Evolutionary conservation across 352 stramenopile genomes (phyloP).

Genomic region (Phytopythium kandeliae): DNA sequence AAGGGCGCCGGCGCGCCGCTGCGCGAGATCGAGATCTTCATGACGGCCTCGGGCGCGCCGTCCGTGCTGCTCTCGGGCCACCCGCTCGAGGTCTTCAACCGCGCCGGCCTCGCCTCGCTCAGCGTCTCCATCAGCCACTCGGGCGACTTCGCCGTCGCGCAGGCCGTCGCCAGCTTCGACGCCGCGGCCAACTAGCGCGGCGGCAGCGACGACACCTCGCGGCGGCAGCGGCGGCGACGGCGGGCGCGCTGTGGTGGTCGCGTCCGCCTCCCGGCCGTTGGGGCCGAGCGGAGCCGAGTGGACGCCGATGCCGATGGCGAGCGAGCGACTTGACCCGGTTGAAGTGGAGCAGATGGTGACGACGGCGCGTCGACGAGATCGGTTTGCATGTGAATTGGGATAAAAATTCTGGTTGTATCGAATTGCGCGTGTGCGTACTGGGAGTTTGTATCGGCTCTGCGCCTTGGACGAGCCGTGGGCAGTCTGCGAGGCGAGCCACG

Average conservation of each 20-base stretch:
- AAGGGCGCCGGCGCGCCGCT: slow-evolving; percentile 63
- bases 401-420: no score
- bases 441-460: no score
- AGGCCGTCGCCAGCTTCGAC: slow-evolving; percentile 72
- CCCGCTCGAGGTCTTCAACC: slow-evolving; percentile 75
- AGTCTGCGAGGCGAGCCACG: no score
- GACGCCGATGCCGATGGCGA: background rate
- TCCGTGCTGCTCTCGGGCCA: slow-evolving; percentile 72
- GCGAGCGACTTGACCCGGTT: background rate
- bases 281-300: no score
- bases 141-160: slow-evolving; percentile 80
- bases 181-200: slow-evolving; percentile 6
- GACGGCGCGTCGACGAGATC: background rate
- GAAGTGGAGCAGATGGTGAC: background rate
- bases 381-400: background rate
- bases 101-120: slow-evolving; percentile 59
- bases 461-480: no score
- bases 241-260: slow-evolving; percentile 6
- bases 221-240: no score
- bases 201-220: no score
- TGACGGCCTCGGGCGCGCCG: slow-evolving; percentile 69
- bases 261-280: background rate
- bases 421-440: no score
- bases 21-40: slow-evolving; percentile 85
- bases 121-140: slow-evolving; percentile 89